Conservation (phyloP, 345 rosid species). For the Euphorbia tirucalli region DNA sequence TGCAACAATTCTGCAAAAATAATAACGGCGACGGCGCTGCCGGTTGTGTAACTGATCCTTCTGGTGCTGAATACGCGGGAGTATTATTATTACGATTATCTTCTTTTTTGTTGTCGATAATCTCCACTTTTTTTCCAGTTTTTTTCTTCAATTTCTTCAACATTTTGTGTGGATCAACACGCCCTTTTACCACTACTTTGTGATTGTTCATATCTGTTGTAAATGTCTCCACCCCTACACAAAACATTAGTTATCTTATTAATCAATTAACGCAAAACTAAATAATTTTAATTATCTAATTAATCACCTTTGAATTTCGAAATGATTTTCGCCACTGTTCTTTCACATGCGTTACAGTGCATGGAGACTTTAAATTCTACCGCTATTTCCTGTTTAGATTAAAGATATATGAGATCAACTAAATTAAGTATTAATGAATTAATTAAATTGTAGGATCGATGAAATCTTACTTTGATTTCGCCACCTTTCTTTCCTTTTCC, state of each 20-base stretch:
- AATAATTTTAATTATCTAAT: no score
- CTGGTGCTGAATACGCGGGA: not conserved
- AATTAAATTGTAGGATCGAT: no score
- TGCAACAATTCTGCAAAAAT: conserved; percentile 19
- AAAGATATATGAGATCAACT: no score
- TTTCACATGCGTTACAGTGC: conserved; percentile 85
- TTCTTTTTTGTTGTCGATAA: conserved; percentile 28
- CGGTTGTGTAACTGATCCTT: not conserved
- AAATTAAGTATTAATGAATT: no score
- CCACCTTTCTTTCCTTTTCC: conserved; percentile 28
- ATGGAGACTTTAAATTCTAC: conserved; percentile 54
- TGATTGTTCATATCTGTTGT: conserved; percentile 64
- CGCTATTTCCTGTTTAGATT: conserved; percentile 34
- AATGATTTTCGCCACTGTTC: conserved; percentile 51
- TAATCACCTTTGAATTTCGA: conserved; percentile 60
- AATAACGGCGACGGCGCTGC: not conserved
- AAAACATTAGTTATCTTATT: no score
- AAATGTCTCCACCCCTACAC: conserved; percentile 66
- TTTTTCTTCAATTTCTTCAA: conserved; percentile 70
- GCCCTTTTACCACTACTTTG: conserved; percentile 53
- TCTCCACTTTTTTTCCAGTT: conserved; percentile 58
- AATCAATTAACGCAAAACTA: no score
- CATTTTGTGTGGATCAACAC: conserved; percentile 52
- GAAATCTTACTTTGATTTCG: conserved; percentile 35
- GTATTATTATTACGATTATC: conserved; percentile 2